These are phyloP conservation scores for Aeschynomene evenia DNA, from an alignment of 306 rosid species.

Conservation along the genomic window DNA sequence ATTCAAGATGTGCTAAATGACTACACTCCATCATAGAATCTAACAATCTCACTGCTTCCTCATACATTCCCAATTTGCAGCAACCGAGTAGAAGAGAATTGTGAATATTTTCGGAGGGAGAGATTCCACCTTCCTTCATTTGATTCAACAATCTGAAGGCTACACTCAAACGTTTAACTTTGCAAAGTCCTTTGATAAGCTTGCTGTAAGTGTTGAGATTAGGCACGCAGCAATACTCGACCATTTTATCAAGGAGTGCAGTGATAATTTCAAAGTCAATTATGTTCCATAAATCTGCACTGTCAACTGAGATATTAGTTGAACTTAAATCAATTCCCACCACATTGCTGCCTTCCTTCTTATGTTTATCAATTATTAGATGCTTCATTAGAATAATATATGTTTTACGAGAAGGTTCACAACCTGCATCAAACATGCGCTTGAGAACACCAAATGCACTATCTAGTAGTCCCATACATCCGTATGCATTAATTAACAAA, in stretches of 20 bases:
- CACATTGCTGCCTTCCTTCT: slow-evolving; percentile 22
- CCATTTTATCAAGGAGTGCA: slow-evolving; percentile 65
- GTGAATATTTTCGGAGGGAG: slow-evolving; percentile 53
- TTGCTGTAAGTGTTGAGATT: slow-evolving; percentile 58
- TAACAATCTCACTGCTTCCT: slow-evolving; percentile 53
- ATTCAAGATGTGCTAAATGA: slow-evolving; percentile 67
- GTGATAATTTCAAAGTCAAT: slow-evolving; percentile 53
- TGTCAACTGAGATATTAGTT: slow-evolving; percentile 33
- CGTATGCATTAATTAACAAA: slow-evolving; percentile 58
- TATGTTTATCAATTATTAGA: slow-evolving; percentile 42
- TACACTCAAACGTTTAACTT: slow-evolving; percentile 39
- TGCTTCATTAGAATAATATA: slow-evolving; percentile 63
- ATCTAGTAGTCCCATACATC: slow-evolving; percentile 57
- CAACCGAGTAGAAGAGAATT: slow-evolving; percentile 62
- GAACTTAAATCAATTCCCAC: slow-evolving; percentile 34
- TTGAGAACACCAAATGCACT: slow-evolving; percentile 69
- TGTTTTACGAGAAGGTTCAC: slow-evolving; percentile 66
- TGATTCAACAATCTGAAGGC: slow-evolving; percentile 54
- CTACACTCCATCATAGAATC: slow-evolving; percentile 62
- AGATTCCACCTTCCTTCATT: slow-evolving; percentile 56
- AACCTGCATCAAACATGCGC: slow-evolving; percentile 59
- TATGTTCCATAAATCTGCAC: slow-evolving; percentile 54
- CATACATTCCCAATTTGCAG: slow-evolving; percentile 57
- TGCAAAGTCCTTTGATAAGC: slow-evolving; percentile 78
- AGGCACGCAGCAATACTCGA: slow-evolving; percentile 57